Conservation (phyloP, 2,329 filamentous ascomycete species). For the Stagonosporopsis vannaccii region DNA sequence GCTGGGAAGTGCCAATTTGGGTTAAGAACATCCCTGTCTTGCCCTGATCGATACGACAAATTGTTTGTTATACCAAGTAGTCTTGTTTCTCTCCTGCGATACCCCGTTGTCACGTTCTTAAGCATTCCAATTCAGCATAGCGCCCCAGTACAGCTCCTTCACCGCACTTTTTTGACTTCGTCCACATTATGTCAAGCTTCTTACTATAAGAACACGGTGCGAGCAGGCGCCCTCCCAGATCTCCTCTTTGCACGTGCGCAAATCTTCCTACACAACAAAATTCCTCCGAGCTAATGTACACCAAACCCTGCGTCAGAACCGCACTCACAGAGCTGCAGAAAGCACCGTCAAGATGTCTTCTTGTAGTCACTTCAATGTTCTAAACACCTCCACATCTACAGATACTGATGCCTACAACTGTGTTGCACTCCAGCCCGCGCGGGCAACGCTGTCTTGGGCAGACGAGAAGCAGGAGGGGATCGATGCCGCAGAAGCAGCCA, state of each 20-base stretch:
- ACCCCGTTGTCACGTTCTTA: background rate
- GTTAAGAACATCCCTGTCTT: slow-evolving; percentile 36
- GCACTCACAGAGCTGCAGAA: too few relatives aligned
- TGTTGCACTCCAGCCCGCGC: background rate
- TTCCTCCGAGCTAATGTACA: background rate
- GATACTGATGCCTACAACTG: background rate
- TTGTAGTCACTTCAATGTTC: background rate
- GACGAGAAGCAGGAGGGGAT: background rate
- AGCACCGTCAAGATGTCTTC: background rate
- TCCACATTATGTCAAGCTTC: background rate
- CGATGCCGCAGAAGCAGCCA: background rate
- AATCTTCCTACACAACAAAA: too few relatives aligned
- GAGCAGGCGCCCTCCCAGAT: too few relatives aligned
- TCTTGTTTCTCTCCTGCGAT: background rate
- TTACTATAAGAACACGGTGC: background rate
- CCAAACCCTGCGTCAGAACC: too few relatives aligned
- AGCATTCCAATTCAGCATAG: background rate
- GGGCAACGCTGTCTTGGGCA: background rate
- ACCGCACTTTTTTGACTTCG: background rate
- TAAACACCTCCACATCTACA: background rate
- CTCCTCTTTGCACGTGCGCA: background rate
- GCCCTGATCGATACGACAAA: slow-evolving; percentile 11
- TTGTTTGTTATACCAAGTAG: background rate
- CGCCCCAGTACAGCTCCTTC: background rate
- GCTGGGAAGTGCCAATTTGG: slow-evolving; percentile 37